Conservation (phyloP, 1,139 yeast genomes). For the Hanseniaspora uvarum region DNA sequence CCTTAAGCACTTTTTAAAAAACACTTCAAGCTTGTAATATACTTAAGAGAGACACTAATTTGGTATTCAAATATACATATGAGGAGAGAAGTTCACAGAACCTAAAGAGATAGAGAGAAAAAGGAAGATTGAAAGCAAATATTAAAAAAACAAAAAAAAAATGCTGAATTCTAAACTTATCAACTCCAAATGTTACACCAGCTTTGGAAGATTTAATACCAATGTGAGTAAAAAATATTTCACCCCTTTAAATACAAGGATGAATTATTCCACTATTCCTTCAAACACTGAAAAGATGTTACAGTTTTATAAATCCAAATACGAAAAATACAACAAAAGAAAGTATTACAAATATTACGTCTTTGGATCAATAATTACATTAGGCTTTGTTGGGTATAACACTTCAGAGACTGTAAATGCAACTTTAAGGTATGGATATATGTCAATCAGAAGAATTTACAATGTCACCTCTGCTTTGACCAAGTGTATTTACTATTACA, state of each 20-base stretch:
- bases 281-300: background rate
- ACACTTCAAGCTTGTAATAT: no score
- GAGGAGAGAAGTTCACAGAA: no score
- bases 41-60: no score
- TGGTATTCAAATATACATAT: no score
- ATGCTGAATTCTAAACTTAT: background rate
- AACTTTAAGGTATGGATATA: slow-evolving; percentile 28
- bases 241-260: background rate
- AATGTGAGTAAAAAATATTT: background rate
- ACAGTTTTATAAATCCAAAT: slow-evolving; percentile 6
- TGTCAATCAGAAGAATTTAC: slow-evolving; percentile 47
- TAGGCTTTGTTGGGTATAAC: slow-evolving; percentile 29
- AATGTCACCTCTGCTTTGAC: slow-evolving; percentile 56
- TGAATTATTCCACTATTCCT: background rate
- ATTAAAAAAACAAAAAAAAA: no score
- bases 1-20: no score
- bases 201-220: background rate
- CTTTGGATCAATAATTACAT: slow-evolving; percentile 12
- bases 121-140: no score
- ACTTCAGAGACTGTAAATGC: slow-evolving; percentile 35
- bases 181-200: background rate
- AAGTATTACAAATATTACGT: slow-evolving; percentile 13
- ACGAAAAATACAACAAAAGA: slow-evolving; percentile 14
- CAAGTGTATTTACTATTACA: slow-evolving; percentile 56
- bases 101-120: no score